These are phyloP conservation scores for Cardamine occulta DNA, from an alignment of 345 rosid genomes.

Conservation along the genomic window DNA sequence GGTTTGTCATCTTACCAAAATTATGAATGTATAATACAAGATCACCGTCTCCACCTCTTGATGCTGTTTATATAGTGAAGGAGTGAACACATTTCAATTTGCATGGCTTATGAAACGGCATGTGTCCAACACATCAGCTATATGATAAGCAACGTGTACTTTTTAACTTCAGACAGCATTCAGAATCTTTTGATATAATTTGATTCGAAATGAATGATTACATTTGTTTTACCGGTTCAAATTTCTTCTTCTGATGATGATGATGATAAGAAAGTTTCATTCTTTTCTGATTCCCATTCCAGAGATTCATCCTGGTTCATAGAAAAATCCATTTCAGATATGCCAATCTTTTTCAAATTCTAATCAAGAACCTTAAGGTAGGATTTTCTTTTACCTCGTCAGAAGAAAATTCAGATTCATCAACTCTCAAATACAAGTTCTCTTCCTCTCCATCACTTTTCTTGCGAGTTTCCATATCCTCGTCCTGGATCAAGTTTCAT, in stretches of 20 bases:
- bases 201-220: background rate
- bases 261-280: slow-evolving; percentile 33
- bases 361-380: background rate
- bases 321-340: background rate
- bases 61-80: background rate
- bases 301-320: slow-evolving; percentile 39
- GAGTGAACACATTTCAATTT: slow-evolving; percentile 1
- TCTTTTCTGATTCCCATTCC: slow-evolving; percentile 23
- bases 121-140: slow-evolving; percentile 14
- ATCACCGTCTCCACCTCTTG: background rate
- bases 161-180: background rate
- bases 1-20: slow-evolving; percentile 12
- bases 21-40: background rate
- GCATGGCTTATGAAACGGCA: slow-evolving; percentile 1
- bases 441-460: slow-evolving; percentile 46
- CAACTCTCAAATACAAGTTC: slow-evolving; percentile 39
- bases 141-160: background rate
- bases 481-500: slow-evolving; percentile 47
- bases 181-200: background rate
- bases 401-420: slow-evolving; percentile 48
- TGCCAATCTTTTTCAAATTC: background rate
- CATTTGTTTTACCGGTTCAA: slow-evolving; percentile 10
- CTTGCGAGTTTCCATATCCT: slow-evolving; percentile 48
- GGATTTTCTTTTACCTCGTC: slow-evolving; percentile 60
- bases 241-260: slow-evolving; percentile 23